Conservation (phyloP, 148 eudicot species). For the Rheum nobile region DNA sequence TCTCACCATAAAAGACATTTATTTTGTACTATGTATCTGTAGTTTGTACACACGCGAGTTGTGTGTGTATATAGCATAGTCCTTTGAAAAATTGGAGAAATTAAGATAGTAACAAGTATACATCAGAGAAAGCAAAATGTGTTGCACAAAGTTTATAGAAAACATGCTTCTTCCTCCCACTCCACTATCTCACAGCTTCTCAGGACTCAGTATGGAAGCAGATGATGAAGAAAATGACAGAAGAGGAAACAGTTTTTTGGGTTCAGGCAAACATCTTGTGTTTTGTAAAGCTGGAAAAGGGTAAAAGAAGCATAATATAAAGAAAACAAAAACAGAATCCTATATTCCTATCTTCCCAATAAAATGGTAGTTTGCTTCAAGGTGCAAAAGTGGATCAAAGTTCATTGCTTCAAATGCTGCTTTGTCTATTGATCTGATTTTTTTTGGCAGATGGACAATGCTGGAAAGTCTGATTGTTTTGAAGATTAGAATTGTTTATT, state of each 20-base stretch:
- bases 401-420: not conserved
- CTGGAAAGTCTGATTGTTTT: not conserved
- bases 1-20: too few species aligned
- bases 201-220: not conserved
- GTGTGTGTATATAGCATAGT: too few species aligned
- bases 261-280: not conserved
- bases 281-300: slow-evolving; percentile 1
- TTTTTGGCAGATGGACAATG: not conserved
- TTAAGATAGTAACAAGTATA: not conserved
- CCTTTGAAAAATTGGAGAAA: not conserved
- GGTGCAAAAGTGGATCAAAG: not conserved
- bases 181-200: not conserved
- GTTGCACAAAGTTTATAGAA: not conserved
- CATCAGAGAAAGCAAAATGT: not conserved
- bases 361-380: not conserved
- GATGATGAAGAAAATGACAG: not conserved
- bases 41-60: not conserved
- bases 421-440: not conserved
- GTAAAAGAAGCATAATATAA: not conserved
- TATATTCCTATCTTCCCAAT: not conserved
- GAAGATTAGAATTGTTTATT: not conserved
- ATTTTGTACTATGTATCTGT: not conserved
- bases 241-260: not conserved
- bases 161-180: slow-evolving; percentile 1
- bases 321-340: slow-evolving; percentile 4